phyloP scores from a whole-genome alignment of 345 rosid genomes.

The Ailanthus altissimus region DNA sequence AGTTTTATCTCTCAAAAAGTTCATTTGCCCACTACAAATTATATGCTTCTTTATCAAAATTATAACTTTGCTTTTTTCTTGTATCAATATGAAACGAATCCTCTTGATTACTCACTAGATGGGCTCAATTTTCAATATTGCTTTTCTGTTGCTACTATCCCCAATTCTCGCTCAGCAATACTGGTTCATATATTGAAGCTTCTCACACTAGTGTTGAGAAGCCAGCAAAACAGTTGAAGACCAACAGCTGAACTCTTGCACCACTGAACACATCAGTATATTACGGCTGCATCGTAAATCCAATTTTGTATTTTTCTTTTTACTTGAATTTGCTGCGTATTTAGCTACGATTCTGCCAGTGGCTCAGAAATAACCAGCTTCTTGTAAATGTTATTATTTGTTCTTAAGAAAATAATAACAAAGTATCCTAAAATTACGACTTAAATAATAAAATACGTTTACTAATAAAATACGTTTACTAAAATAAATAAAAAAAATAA shows the following conservation, averaged over 20 bases:
- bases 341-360: too few relatives aligned
- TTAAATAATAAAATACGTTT: too few relatives aligned
- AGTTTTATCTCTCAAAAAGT: too few relatives aligned
- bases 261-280: conserved; percentile 10
- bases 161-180: conserved; percentile 6
- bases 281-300: too few relatives aligned
- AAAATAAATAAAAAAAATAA: too few relatives aligned
- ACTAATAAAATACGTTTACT: too few relatives aligned
- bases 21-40: not conserved
- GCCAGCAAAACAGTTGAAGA: conserved; percentile 40
- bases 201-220: conserved; percentile 17
- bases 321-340: too few relatives aligned
- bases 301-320: too few relatives aligned
- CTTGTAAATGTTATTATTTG: too few relatives aligned
- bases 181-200: conserved; percentile 10
- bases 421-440: too few relatives aligned
- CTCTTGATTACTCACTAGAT: conserved; percentile 30
- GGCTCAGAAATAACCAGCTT: too few relatives aligned
- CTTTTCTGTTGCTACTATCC: conserved; percentile 26
- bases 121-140: conserved; percentile 31
- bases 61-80: not conserved
- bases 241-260: conserved; percentile 33
- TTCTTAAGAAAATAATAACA: too few relatives aligned
- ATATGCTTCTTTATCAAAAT: not conserved
- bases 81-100: conserved; percentile 26